phyloP scores from a whole-genome alignment of 2,329 filamentous ascomycete species.

The Talaromyces sp. region DNA sequence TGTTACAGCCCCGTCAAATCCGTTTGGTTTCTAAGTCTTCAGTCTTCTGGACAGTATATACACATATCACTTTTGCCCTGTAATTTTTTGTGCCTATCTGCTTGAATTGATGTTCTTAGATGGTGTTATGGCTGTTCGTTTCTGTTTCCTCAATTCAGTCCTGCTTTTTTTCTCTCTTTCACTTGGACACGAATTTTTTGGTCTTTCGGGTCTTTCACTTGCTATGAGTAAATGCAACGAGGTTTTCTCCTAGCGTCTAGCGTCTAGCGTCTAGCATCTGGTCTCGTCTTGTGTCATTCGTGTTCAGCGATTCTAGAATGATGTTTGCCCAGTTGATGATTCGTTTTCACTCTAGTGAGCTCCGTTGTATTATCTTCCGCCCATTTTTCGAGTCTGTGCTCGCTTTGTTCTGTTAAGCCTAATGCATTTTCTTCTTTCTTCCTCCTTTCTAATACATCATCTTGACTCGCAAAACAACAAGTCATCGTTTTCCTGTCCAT shows the following conservation, averaged over 20 bases:
- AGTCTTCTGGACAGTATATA: conserved; percentile 43
- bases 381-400: no score
- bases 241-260: conserved; percentile 13
- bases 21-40: conserved; percentile 59
- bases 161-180: conserved; percentile 2
- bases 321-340: neutral
- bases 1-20: conserved; percentile 62
- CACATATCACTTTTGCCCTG: conserved; percentile 11
- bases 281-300: neutral
- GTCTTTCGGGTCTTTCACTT: neutral
- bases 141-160: neutral
- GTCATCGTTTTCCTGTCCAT: no score
- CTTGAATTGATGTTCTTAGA: neutral
- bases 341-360: neutral
- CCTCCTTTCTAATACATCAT: neutral
- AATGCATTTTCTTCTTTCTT: neutral
- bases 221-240: conserved; percentile 10
- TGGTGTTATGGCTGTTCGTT: neutral
- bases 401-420: neutral
- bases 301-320: conserved; percentile 6
- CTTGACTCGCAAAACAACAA: neutral
- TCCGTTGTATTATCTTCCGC: neutral
- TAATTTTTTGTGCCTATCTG: conserved; percentile 5
- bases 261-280: conserved; percentile 7
- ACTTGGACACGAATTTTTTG: conserved; percentile 4